Evolutionary conservation across 768 basidiomycete genomes (phyloP), one percentile per base, ranked within the genome.

Genomic region (Russula olivacea): DNA sequence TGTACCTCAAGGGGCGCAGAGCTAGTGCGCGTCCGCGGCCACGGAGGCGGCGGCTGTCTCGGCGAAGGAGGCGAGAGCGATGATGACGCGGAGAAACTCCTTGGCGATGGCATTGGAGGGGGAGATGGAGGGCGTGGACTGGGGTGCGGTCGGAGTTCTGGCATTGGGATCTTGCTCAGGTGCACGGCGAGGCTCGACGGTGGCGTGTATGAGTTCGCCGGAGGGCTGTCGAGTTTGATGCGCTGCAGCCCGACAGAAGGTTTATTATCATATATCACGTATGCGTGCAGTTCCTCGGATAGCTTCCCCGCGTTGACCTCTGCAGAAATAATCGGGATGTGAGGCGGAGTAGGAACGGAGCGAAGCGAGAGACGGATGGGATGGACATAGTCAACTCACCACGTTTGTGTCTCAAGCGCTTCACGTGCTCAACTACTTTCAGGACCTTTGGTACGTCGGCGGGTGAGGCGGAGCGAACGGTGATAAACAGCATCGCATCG

Each of bases 101-200:
- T 40, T 14, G 34, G 25, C 2, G 36, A 43, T 9, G 6, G 7
- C 23, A 17, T 38, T 17, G 45, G 40, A 6, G 56, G 34, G 2
- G 43, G 17, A 7, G 19, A 58, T 14, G 69, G 43, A 58, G 74
- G 71, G n/a, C 72, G 68, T 43, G 66, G 65, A 4, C 59, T 61
- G 34, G 77, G 69, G 63, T 78, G 81, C 3, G 88, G 88, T 68
- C 81, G 81, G 17, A 93, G 80, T 71, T 93, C 91, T 0, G 90
- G 91, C 83, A 93, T 92, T 15, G 86, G 78, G 53, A 93, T 91
- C 78, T 93, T 93, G 78, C 89, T 90, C 19, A 93, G 73, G 72
- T 93, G 90, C 1, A 93, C 79, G 0, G 79, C 80, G 0, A 93
- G 77, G 64, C 80, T 84, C 38, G 77, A 79, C 0, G 89, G 91